Evolutionary conservation across 352 stramenopile genomes (phyloP).

Genomic region (Phytophthora sp.): DNA sequence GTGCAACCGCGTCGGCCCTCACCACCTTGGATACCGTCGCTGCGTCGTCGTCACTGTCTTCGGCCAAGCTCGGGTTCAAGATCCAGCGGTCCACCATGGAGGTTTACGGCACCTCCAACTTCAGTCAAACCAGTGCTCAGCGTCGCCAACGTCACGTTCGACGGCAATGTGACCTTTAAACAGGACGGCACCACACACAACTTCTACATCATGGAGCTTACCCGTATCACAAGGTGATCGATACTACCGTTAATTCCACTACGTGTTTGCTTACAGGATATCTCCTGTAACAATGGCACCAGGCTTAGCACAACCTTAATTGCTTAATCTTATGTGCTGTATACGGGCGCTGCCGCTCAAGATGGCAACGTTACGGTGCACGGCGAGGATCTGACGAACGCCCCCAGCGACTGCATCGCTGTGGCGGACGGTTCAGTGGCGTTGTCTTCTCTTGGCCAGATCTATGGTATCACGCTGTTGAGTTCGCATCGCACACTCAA

Average conservation of each 20-base stretch:
- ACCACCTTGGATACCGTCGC: constrained; percentile 14
- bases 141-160: constrained; percentile 41
- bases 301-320: constrained; percentile 52
- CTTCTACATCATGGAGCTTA: constrained; percentile 46
- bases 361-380: constrained; percentile 45
- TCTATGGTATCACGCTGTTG: constrained; percentile 30
- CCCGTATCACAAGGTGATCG: constrained; percentile 40
- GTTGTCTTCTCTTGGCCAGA: constrained; percentile 36
- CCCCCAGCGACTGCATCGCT: constrained; percentile 34
- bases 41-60: constrained; percentile 34
- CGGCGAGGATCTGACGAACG: constrained; percentile 43
- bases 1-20: background rate
- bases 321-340: constrained; percentile 56
- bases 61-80: constrained; percentile 47
- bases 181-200: constrained; percentile 45
- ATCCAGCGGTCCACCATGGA: constrained; percentile 61
- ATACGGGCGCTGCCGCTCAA: constrained; percentile 27
- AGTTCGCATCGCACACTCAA: constrained; percentile 31
- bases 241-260: constrained; percentile 22
- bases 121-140: constrained; percentile 46
- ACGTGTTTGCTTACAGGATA: constrained; percentile 44
- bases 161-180: constrained; percentile 45
- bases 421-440: constrained; percentile 31
- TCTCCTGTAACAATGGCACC: constrained; percentile 45
- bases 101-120: constrained; percentile 49